These are phyloP conservation scores for Diplotaxis tenuifolia DNA, from an alignment of 345 rosid genomes.

Conservation along the genomic window DNA sequence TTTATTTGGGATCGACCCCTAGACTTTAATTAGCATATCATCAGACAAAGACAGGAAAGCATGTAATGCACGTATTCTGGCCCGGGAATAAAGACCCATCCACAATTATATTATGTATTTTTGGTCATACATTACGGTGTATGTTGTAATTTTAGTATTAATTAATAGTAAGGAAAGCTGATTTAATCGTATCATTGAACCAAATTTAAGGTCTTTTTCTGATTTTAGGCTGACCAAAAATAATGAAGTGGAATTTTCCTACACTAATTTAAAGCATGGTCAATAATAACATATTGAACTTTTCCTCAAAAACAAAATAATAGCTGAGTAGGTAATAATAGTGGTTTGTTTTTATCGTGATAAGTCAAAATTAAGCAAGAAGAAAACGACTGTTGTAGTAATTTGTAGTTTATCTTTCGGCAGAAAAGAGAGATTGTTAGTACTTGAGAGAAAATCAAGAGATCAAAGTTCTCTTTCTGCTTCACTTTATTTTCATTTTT, in stretches of 20 bases:
- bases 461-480: slow-evolving; percentile 15
- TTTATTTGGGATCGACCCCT: no score
- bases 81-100: not conserved
- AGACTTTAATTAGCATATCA: no score
- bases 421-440: slow-evolving; percentile 7
- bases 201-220: not conserved
- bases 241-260: not conserved
- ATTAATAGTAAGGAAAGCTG: not conserved
- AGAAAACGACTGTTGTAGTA: slow-evolving; percentile 19
- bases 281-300: not conserved
- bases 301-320: not conserved
- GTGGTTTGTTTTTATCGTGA: slow-evolving; percentile 1
- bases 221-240: not conserved
- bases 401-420: slow-evolving; percentile 27
- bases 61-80: slow-evolving; percentile 27
- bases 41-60: slow-evolving; percentile 25
- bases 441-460: not conserved
- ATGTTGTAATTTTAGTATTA: not conserved
- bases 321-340: slow-evolving; percentile 9
- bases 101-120: not conserved
- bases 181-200: not conserved
- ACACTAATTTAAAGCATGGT: slow-evolving; percentile 11
- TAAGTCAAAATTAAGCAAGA: slow-evolving; percentile 24
- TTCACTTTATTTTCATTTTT: not conserved
- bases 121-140: slow-evolving; percentile 14